Evolutionary conservation across 306 rosid species (phyloP), one percentile per base, ranked within the genome.

Genomic region (Vigna trinervia): DNA sequence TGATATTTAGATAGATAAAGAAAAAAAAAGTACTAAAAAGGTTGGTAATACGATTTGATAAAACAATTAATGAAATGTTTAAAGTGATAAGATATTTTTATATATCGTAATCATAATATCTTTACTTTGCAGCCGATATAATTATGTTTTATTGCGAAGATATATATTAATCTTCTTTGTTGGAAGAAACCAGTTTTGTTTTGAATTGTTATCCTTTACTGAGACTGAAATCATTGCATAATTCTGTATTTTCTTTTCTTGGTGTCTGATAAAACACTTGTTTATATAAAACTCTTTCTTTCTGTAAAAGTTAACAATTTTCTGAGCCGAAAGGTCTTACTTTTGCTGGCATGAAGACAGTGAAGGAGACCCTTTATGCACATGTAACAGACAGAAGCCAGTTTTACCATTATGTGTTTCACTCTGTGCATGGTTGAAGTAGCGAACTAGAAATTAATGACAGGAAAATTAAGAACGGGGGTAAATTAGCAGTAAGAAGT

Each of bases 101-200:
- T 1, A 26, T 26, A 26, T 26, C 3, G 28, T 26, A 26, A 26
- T 22, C 23, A 22, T 22, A 22, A 22, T 22, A 26, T 26, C 28
- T 26, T 26, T 26, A 26, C 26, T 23, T 23, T 23, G 26, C 26
- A 23, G 26, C 26, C 26, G 26, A 23, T 26, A 26, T 26, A 26
- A 26, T 26, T 26, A 26, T 26, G 28, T 26, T 26, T 26, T 26
- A 26, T 26, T 26, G 28, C 28, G 2, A 26, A 26, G 28, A 2
- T 26, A 26, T 26, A 26, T 26, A 23, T 23, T 23, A 26, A 26
- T 26, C 32, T 30, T 30, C 5, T 30, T 3, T 30, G 32, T 3
- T 30, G 6, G 54, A 48, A 36, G 53, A 78, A 70, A 60, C 19
- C 78, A 52, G 41, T 62, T 63, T 63, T 5, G 59, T 51, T 79